Conservation (phyloP, 805 yeast genomes). For the Lipomyces lipofer region DNA sequence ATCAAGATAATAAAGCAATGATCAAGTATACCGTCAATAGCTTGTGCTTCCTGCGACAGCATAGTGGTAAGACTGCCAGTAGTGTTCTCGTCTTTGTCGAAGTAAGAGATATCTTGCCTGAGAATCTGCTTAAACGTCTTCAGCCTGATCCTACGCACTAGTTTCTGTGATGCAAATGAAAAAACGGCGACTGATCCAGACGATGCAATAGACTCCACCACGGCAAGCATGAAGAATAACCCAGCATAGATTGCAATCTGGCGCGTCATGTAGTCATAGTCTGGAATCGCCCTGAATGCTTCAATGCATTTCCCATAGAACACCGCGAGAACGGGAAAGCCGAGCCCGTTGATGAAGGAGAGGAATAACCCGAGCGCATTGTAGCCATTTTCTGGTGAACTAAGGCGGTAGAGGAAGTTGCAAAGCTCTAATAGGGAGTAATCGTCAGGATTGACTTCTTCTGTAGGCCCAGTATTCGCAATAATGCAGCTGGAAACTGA, state of each 20-base stretch:
- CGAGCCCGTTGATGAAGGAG: constrained; percentile 41
- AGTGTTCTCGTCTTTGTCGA: constrained; percentile 35
- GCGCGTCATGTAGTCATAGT: constrained; percentile 35
- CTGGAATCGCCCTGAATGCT: constrained; percentile 34
- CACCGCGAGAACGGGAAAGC: constrained; percentile 42
- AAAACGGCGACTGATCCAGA: constrained; percentile 12
- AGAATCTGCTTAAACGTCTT: constrained; percentile 31
- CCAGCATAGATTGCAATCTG: constrained; percentile 37
- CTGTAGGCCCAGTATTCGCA: not conserved
- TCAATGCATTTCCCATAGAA: constrained; percentile 41
- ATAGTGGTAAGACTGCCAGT: constrained; percentile 35
- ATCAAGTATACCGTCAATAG: constrained; percentile 32
- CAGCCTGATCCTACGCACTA: constrained; percentile 33
- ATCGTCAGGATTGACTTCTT: not conserved
- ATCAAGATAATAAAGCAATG: not conserved
- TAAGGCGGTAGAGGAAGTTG: constrained; percentile 10
- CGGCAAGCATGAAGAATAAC: constrained; percentile 33
- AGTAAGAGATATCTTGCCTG: constrained; percentile 37
- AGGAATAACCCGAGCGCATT: constrained; percentile 13
- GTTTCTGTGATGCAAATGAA: constrained; percentile 24
- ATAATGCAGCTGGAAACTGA: constrained; percentile 18
- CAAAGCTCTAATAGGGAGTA: constrained; percentile 13
- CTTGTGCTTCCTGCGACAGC: constrained; percentile 37
- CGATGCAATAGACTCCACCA: constrained; percentile 27
- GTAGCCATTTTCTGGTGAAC: constrained; percentile 10